Base-by-base conservation (phyloP, 495 filamentous ascomycete species). In the Podospora appendiculata region DNA sequence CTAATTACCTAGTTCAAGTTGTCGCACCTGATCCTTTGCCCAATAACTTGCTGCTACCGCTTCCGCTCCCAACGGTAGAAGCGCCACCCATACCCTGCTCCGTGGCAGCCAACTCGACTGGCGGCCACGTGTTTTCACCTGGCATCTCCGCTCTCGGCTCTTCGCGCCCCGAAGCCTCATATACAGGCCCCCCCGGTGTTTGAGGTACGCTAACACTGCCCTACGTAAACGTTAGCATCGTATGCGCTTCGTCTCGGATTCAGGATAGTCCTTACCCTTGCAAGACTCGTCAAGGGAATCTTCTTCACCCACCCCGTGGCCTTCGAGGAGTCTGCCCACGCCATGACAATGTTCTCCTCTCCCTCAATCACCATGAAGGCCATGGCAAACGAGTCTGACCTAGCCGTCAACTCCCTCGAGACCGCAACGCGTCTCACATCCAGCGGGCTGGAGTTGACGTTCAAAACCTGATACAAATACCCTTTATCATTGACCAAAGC, bases 401-500 rank as follows among this genome's bases (percentile, higher is more conserved):
- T 69, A 4, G 58, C 47, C 0, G 64, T 69, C 3, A 70, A 50
- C 48, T 66, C 66, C 45, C 52, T 65, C 10, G 59, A 60, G 1
- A 54, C 52, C 17, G 66, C 61, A 17, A 67, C 55, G 7, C 59
- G 53, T 36, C 55, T 48, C 9, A 67, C 47, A 25, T 67, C 60
- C 48, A 69, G 58, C 1, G 63, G 63, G 36, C 48, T 70, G 0
- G 66, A 64, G 50, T 68, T 63, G 4, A 70, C 50, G 36, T 59
- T 67, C 4, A 57, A 61, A 1, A 70, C 62, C 34, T 67, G 54
- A 43, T 67, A 70, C 0, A 70, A 43, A 48, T 67, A 52, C 6
- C 68, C 68, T 49, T 67, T 72, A 45, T 68, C 62, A 45, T 69
- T 69, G 16, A 70, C 64, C 51, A 70, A 53, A 13, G 60, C 64